Base-by-base conservation (phyloP, 2,329 filamentous ascomycete species). In the Sporothrix dimorphospora region DNA sequence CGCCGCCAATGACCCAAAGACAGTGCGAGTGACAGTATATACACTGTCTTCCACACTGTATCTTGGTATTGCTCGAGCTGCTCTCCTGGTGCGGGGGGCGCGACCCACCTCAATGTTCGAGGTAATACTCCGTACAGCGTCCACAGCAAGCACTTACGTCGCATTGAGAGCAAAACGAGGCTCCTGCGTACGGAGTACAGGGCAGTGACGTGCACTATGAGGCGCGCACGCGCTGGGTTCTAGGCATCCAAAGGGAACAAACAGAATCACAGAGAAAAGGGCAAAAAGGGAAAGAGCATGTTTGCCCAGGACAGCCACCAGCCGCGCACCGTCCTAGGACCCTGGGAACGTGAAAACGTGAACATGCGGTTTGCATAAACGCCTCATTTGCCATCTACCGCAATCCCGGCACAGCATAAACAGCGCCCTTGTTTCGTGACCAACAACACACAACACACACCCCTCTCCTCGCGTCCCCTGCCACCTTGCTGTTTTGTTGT, bases 301-400 rank as follows among this genome's bases (percentile, higher is more conserved):
- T 45, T 14, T 45, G 40, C 42, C 14, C 14, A 47, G 34, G 49
- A 53, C 49, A 7, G 11, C 14, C 12, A 12, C 27, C 12, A 30
- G 14, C 24, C 51, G 24, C 7, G 51, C 51, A 21, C 27, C 14
- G 49, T n/a, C n/a, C n/a, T n/a, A 55, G 24, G 24, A 55, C 51
- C 51, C 51, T 55, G 24, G 19, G 34, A 21, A 61, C 16, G 57
- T 63, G 57, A 24, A 4, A 24, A 8, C 9, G 11, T n/a, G 21
- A n/a, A 24, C 16, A 24, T 40, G 27, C 34, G 49, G 30, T 57
- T 27, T 69, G 67, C 67, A 69, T 69, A 69, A 59, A 69, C 67
- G 40, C 51, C 51, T 69, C 67, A 69, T 69, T 69, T 69, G 34
- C 21, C 63, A n/a, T 21, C n/a, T 12, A 63, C 59, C 34, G 24